Evolutionary conservation across 805 yeast genomes (phyloP).

Genomic region (Torulaspora microellipsoides): DNA sequence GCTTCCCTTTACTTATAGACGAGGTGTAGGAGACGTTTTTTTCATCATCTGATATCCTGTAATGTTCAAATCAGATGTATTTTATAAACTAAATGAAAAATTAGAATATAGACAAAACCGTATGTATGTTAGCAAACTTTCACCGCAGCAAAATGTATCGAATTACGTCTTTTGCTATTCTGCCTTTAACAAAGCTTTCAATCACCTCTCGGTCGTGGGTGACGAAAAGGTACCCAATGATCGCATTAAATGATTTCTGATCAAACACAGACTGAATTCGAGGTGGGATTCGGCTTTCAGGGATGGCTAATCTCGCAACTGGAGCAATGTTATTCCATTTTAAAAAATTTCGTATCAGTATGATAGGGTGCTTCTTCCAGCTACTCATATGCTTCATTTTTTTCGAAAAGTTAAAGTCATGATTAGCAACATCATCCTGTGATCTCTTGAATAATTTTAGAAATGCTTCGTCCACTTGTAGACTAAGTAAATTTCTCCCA

Average conservation of each 20-base stretch:
- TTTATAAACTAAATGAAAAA: neutral
- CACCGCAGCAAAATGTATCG: constrained; percentile 14
- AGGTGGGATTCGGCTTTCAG: constrained; percentile 18
- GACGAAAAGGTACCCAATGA: constrained; percentile 26
- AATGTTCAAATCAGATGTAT: neutral
- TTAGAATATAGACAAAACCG: neutral
- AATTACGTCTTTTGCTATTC: constrained; percentile 18
- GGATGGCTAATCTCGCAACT: constrained; percentile 19
- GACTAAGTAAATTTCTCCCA: constrained; percentile 10
- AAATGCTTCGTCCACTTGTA: constrained; percentile 10
- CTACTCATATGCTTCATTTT: constrained; percentile 16
- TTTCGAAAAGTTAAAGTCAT: constrained; percentile 21
- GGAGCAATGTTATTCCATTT: constrained; percentile 4
- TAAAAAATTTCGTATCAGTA: constrained; percentile 12
- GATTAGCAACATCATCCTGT: constrained; percentile 15
- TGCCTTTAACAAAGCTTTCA: constrained; percentile 15
- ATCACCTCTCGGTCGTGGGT: constrained; percentile 20
- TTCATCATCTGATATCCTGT: neutral
- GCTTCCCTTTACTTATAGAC: constrained; percentile 72
- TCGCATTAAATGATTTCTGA: constrained; percentile 17
- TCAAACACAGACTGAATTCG: constrained; percentile 20
- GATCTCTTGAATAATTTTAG: constrained; percentile 18
- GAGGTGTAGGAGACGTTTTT: neutral
- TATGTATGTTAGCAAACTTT: neutral
- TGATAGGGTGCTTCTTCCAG: constrained; percentile 9